Evolutionary conservation across 371 early-diverging fungal genomes (phyloP).

Genomic region (Capillidium heterosporum): DNA sequence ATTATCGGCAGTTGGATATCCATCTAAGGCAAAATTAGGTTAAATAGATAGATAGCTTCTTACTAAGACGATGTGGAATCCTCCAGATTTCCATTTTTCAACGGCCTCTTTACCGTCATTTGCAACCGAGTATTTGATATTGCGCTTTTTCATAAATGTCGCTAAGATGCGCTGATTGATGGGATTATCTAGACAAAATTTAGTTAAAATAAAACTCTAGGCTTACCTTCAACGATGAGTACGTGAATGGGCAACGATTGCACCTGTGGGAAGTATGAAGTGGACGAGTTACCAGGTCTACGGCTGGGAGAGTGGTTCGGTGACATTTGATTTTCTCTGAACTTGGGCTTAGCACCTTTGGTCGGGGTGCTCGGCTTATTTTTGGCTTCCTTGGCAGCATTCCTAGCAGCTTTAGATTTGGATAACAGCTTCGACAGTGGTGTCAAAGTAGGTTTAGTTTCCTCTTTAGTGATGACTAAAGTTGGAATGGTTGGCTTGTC

Average conservation of each 20-base stretch:
- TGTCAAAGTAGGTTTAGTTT: background rate
- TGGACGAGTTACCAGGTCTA: slow-evolving; percentile 10
- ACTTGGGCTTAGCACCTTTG: background rate
- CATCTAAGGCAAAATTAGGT: slow-evolving; percentile 23
- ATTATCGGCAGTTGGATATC: slow-evolving; percentile 69
- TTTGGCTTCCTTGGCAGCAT: background rate
- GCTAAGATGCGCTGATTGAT: slow-evolving; percentile 56
- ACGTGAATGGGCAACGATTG: slow-evolving; percentile 36
- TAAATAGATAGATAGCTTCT: slow-evolving; percentile 7
- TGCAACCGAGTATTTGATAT: slow-evolving; percentile 48
- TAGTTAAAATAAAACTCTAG: background rate
- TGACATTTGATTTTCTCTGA: background rate
- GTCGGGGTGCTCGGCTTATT: background rate
- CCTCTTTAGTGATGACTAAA: background rate
- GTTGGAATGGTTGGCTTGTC: background rate
- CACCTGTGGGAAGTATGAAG: slow-evolving; percentile 26
- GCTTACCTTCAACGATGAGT: slow-evolving; percentile 58
- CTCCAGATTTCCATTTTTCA: slow-evolving; percentile 43
- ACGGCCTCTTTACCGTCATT: slow-evolving; percentile 60
- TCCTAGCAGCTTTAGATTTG: background rate
- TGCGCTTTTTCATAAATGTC: slow-evolving; percentile 52
- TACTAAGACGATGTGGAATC: slow-evolving; percentile 59
- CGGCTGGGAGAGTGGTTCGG: background rate
- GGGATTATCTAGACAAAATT: slow-evolving; percentile 28
- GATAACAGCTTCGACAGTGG: slow-evolving; percentile 6